Evolutionary conservation across 1,284 basidiomycete species (phyloP).

Genomic region (Porogramme epimiltina): DNA sequence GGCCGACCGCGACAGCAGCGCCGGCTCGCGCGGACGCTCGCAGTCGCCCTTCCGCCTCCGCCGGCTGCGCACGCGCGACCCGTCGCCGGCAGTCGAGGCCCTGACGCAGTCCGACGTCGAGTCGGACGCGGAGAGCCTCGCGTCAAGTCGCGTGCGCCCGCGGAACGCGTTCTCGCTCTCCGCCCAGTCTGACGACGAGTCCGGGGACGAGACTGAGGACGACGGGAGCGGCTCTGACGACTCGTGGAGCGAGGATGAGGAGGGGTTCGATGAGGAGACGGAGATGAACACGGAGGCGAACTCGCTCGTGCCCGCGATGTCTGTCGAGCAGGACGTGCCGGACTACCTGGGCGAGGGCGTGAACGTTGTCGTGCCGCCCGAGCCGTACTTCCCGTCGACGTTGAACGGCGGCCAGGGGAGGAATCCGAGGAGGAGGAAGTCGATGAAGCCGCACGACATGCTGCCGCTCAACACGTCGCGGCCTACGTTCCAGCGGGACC

Average conservation of each 20-base stretch:
- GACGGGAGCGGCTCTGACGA: slow-evolving; percentile 53
- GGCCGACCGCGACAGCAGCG: slow-evolving; percentile 31
- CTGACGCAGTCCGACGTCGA: slow-evolving; percentile 76
- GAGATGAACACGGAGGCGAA: slow-evolving; percentile 76
- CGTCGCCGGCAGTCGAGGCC: slow-evolving; percentile 72
- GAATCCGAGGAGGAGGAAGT: slow-evolving; percentile 60
- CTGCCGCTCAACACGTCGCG: slow-evolving; percentile 69
- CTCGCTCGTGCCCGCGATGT: slow-evolving; percentile 55
- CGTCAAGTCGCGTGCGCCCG: slow-evolving; percentile 54
- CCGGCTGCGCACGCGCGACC: slow-evolving; percentile 52
- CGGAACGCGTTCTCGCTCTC: slow-evolving; percentile 71
- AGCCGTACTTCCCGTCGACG: slow-evolving; percentile 77
- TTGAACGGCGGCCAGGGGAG: slow-evolving; percentile 50
- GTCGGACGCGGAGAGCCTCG: slow-evolving; percentile 41
- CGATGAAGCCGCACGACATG: slow-evolving; percentile 57
- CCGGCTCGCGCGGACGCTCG: slow-evolving; percentile 57
- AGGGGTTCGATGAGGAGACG: slow-evolving; percentile 78
- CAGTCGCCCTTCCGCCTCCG: slow-evolving; percentile 73
- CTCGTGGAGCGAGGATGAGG: slow-evolving; percentile 51
- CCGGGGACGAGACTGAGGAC: slow-evolving; percentile 31
- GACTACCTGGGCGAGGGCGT: slow-evolving; percentile 87
- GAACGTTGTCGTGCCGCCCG: slow-evolving; percentile 83
- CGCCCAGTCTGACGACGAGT: slow-evolving; percentile 46
- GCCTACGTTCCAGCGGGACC: slow-evolving; percentile 87
- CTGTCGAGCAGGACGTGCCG: slow-evolving; percentile 51